These are phyloP conservation scores for Suillus fuscotomentosus DNA, from an alignment of 768 basidiomycete species.

Conservation along the genomic window DNA sequence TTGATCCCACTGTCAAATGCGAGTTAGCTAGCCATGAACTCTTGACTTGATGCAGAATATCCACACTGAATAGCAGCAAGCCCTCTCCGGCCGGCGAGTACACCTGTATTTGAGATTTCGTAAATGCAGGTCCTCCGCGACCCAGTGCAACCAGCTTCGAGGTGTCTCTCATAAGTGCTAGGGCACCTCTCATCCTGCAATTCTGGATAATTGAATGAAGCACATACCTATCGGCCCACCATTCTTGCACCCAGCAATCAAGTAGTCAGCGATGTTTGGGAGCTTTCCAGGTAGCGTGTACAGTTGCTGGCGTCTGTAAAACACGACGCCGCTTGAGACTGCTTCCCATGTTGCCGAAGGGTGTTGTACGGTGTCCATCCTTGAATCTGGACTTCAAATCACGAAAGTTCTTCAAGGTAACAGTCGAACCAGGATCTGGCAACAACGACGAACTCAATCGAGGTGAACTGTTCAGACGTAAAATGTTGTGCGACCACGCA, in stretches of 20 bases:
- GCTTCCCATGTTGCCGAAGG: slow-evolving; percentile 88
- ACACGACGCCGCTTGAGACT: slow-evolving; percentile 83
- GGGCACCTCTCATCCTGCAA: neutral
- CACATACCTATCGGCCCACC: slow-evolving; percentile 85
- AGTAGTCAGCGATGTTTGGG: slow-evolving; percentile 74
- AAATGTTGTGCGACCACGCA: neutral
- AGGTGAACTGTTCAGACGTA: slow-evolving; percentile 1
- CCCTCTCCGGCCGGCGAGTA: slow-evolving; percentile 84
- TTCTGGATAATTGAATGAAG: slow-evolving; percentile 4
- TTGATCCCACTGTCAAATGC: slow-evolving; percentile 80
- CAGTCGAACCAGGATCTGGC: neutral
- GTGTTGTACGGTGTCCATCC: slow-evolving; percentile 54
- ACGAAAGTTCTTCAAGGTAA: neutral
- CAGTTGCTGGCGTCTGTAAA: slow-evolving; percentile 82
- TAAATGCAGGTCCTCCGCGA: slow-evolving; percentile 50
- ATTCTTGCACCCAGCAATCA: slow-evolving; percentile 77
- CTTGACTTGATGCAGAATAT: slow-evolving; percentile 31
- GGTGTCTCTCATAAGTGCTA: slow-evolving; percentile 87
- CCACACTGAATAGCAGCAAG: slow-evolving; percentile 68
- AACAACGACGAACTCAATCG: neutral
- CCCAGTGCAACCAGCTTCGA: slow-evolving; percentile 76
- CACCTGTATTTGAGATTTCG: slow-evolving; percentile 83
- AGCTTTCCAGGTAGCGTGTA: slow-evolving; percentile 82
- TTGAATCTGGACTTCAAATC: neutral
- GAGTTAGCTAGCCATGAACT: slow-evolving; percentile 10